Base-by-base conservation (phyloP, 192 early-diverging fungal species). In the Umbelopsis ramanniana region DNA sequence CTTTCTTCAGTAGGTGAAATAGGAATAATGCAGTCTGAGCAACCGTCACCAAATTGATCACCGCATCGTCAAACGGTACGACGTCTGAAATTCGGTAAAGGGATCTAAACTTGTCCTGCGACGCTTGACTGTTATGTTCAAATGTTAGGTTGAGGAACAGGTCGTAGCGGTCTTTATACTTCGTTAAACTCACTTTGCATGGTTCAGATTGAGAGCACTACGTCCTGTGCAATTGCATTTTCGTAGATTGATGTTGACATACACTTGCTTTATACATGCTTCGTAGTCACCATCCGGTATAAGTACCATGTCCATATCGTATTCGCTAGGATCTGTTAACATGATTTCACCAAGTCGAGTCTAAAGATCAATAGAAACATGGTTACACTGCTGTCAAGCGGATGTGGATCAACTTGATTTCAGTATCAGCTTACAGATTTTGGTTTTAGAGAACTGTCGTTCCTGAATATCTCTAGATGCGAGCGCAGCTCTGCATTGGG, bases 221-320 rank as follows among this genome's bases (percentile, higher is more conserved):
- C 85, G 73, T 12, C 85, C 85, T 21, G 79, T 82, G 69, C 85
- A 86, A 68, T 82, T 81, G 48, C 79, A 80, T 48, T 83, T 68
- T 63, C 83, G 60, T 37, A 86, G 73, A 29, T 86, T 84, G 60
- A 86, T 80, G 46, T 86, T 86, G 14, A 84, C 73, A 72, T 78
- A 84, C 19, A 84, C 81, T 22, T 80, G 79, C 17, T 70, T 75
- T 37, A 81, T 72, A 66, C 77, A 82, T 9, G 67, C 19, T 47
- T 86, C 83, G 72, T 81, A 86, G 38, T 86, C 83, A 12, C 85
- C 85, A 35, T 81, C 73, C 11, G 85, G 83, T 19, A 86, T 75
- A 1, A 84, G 63, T 3, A 86, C 83, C 69, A 83, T 84, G 67
- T 86, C 83, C 45, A 81, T 80, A 10, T 82, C 77, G 14, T 79